Percentiles rank a stretch among this genome's conserved stretches.
These are phyloP conservation scores for Aspergillus fijiensis DNA, from an alignment of 2,329 filamentous ascomycete species.

Conservation along the genomic window DNA sequence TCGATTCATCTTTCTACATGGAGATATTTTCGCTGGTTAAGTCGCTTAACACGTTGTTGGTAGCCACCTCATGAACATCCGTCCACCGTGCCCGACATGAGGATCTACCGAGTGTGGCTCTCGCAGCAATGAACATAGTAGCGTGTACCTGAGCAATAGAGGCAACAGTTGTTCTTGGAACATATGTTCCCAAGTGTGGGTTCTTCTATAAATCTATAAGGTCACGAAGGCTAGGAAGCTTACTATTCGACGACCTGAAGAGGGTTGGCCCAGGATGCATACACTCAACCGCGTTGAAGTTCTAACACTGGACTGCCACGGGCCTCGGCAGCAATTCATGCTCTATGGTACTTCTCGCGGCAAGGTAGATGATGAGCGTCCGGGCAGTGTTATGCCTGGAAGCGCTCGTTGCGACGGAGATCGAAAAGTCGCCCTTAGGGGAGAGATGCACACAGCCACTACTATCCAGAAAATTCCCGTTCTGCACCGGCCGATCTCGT, in stretches of 20 bases:
- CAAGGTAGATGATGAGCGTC: neutral
- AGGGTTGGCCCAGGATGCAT: neutral
- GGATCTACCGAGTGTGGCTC: neutral
- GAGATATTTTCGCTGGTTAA: neutral
- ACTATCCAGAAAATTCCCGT: neutral
- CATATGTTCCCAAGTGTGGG: neutral
- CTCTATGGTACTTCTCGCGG: neutral
- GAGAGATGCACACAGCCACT: neutral
- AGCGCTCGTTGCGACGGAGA: neutral
- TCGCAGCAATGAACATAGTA: neutral
- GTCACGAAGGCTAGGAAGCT: neutral
- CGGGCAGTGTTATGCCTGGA: neutral
- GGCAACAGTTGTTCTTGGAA: neutral
- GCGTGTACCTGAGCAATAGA: neutral
- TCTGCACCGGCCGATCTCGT: neutral
- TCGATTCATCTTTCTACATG: neutral
- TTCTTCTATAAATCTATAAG: neutral
- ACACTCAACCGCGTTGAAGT: neutral
- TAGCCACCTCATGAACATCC: neutral
- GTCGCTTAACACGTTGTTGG: neutral
- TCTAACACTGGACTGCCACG: neutral
- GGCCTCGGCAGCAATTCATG: neutral
- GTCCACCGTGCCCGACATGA: neutral
- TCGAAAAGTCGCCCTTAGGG: neutral
- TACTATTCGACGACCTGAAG: neutral